These are phyloP conservation scores for Pyrenochaeta sp. DNA, from an alignment of 2,329 filamentous ascomycete genomes.

Conservation along the genomic window DNA sequence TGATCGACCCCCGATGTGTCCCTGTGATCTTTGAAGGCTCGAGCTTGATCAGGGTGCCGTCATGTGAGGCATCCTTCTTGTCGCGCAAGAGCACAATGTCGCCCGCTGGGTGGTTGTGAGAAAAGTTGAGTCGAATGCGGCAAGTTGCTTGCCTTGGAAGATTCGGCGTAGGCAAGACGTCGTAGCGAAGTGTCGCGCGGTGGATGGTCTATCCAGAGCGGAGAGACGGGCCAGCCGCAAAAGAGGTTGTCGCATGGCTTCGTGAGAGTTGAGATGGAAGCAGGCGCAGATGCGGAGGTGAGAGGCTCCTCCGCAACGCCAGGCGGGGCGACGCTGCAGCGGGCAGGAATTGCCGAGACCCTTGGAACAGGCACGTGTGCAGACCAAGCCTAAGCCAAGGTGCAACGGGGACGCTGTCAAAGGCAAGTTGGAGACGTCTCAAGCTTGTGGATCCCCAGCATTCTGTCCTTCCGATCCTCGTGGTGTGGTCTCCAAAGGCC, in stretches of 20 bases:
- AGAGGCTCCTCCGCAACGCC: slow-evolving; percentile 11
- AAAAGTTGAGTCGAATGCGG: slow-evolving; percentile 1
- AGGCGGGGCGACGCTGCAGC: slow-evolving; percentile 10
- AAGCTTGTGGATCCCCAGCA: too few species aligned
- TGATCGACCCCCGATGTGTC: slow-evolving; percentile 58
- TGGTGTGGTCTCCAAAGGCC: too few species aligned
- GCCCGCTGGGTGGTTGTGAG: slow-evolving; percentile 39
- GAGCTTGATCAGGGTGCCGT: slow-evolving; percentile 52
- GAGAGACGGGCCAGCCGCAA: slow-evolving; percentile 10
- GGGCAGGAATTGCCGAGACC: background rate
- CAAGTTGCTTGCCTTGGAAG: slow-evolving; percentile 38
- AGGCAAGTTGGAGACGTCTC: too few species aligned
- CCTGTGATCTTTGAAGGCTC: slow-evolving; percentile 40
- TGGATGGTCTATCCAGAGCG: slow-evolving; percentile 3
- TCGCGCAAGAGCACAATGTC: slow-evolving; percentile 54
- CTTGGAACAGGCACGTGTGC: background rate
- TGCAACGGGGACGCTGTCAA: too few species aligned
- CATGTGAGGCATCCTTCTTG: slow-evolving; percentile 42
- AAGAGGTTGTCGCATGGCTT: slow-evolving; percentile 28
- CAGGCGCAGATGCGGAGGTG: slow-evolving; percentile 24
- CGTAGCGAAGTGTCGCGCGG: slow-evolving; percentile 26
- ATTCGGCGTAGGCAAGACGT: slow-evolving; percentile 23
- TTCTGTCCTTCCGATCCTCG: too few species aligned
- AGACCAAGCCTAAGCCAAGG: too few species aligned
- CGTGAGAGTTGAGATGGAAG: slow-evolving; percentile 15